These are phyloP conservation scores for Baorangia bicolor DNA, from an alignment of 768 basidiomycete species.

Conservation along the genomic window DNA sequence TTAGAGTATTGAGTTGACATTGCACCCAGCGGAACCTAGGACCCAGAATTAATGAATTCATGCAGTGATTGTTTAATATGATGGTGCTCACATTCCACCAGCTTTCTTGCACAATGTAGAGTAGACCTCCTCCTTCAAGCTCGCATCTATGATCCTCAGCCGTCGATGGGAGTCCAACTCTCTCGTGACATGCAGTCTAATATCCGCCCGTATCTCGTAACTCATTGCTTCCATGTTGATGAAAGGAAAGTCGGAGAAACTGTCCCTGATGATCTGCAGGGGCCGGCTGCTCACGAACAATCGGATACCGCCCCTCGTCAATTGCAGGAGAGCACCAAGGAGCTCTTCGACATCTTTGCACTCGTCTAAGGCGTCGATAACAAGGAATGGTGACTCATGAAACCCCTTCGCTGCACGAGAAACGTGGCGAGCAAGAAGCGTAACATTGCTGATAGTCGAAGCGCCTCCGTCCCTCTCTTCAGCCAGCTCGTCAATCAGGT, in stretches of 20 bases:
- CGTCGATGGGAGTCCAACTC: slow-evolving; percentile 4
- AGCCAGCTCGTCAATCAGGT: background rate
- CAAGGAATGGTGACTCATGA: background rate
- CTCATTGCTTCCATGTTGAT: slow-evolving; percentile 3
- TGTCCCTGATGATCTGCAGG: slow-evolving; percentile 6
- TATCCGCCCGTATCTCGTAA: background rate
- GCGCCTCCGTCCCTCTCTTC: background rate
- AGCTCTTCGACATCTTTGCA: slow-evolving; percentile 2
- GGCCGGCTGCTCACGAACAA: slow-evolving; percentile 9
- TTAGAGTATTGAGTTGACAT: slow-evolving; percentile 4
- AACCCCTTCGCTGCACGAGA: background rate
- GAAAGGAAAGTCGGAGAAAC: background rate
- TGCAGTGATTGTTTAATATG: background rate
- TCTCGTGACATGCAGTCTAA: background rate
- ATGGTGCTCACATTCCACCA: slow-evolving; percentile 9
- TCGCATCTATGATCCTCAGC: background rate
- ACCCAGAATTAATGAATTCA: background rate
- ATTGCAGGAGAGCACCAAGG: background rate
- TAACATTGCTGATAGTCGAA: background rate
- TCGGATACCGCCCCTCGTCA: background rate
- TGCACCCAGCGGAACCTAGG: slow-evolving; percentile 11
- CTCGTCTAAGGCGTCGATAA: slow-evolving; percentile 17
- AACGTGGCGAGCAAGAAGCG: background rate
- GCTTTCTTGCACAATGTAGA: background rate
- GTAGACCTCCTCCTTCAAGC: slow-evolving; percentile 6